Percentiles rank a stretch among this genome's conserved stretches.
Conservation (phyloP, 306 rosid species). For the Vicia villosa region DNA sequence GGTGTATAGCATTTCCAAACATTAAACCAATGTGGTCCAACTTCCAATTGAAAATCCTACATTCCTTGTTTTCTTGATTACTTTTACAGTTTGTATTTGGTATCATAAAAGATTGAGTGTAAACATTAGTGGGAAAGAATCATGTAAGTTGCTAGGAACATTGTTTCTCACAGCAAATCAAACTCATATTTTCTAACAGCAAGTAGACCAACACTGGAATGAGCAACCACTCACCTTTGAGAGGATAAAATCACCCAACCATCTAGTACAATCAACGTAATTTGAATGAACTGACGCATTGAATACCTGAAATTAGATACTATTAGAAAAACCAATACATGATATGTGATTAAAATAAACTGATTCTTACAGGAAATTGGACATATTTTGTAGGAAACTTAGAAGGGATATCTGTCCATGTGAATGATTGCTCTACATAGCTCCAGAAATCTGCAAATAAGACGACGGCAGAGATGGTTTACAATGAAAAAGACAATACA, state of each 20-base stretch:
- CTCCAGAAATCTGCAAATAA: constrained; percentile 84
- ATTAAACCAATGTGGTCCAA: constrained; percentile 1
- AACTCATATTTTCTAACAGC: not conserved
- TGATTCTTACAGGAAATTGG: constrained; percentile 84
- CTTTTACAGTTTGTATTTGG: not conserved
- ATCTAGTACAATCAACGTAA: constrained; percentile 96
- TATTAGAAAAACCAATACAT: constrained; percentile 17
- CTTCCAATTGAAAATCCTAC: not conserved
- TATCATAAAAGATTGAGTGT: constrained; percentile 2
- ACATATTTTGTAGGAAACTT: constrained; percentile 97
- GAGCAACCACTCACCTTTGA: constrained; percentile 73
- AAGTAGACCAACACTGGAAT: constrained; percentile 24
- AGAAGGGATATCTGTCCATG: constrained; percentile 95
- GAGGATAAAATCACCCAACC: constrained; percentile 96
- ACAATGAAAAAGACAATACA: constrained; percentile 12
- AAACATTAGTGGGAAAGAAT: constrained; percentile 15
- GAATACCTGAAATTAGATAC: constrained; percentile 67
- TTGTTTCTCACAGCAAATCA: constrained; percentile 1
- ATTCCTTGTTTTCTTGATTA: constrained; percentile 26
- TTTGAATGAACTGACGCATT: constrained; percentile 81
- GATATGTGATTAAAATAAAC: constrained; percentile 29
- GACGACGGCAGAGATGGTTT: constrained; percentile 26
- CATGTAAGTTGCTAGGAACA: constrained; percentile 17
- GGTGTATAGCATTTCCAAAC: not conserved
- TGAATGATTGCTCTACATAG: constrained; percentile 88